Evolutionary conservation across 2,329 filamentous ascomycete genomes (phyloP), one percentile per base, ranked within the genome.

Genomic region (Beauveria sp.): DNA sequence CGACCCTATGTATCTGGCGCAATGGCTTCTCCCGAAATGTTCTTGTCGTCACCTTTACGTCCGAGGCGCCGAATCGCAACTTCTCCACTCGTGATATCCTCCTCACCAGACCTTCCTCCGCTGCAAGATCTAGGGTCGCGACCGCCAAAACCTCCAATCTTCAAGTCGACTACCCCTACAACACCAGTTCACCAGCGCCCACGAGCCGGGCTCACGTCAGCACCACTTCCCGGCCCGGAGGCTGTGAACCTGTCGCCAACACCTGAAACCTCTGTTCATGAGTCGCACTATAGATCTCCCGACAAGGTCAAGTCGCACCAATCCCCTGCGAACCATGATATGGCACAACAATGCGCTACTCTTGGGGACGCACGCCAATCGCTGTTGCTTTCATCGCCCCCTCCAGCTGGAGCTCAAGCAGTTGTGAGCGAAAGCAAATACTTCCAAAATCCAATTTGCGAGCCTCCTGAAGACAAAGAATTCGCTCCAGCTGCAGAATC

Each of bases 81-180:
- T 67, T 73, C 62, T 10, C 66, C 72, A 20, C 66, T 72, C 34
- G 62, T 71, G 34, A 64, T 68, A 9, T 82, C 82, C 0, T 84
- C 82, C 0, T 84, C 83, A 5, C 82, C 83, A n/a, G 76, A 76
- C n/a, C 70, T 86, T 0, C 83, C 83, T 3, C 77, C 82, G 0
- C 70, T 85, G 0, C 74, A 75, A 43, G 77, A 84, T 3, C 69
- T 86, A 10, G 65, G 81, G 1, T 72, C 75, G 3, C 78, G 76
- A 59, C 64, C 18, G 43, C 62, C 20, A 20, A 61, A n/a, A 26
- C 54, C 16, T 28, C 62, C 49, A 24, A 34, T 9, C 2, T 62
- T 22, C 61, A 51, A 62, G 53, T 56, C n/a, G 28, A 43, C 22
- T 38, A 53, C 43, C 26, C 49, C 38, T 34, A 20, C 60, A 14